A percentile compares a stretch with the other conserved stretches of the same genome.
Evolutionary conservation across 352 stramenopile genomes (phyloP).

Genomic region (Phytophthora cajani): DNA sequence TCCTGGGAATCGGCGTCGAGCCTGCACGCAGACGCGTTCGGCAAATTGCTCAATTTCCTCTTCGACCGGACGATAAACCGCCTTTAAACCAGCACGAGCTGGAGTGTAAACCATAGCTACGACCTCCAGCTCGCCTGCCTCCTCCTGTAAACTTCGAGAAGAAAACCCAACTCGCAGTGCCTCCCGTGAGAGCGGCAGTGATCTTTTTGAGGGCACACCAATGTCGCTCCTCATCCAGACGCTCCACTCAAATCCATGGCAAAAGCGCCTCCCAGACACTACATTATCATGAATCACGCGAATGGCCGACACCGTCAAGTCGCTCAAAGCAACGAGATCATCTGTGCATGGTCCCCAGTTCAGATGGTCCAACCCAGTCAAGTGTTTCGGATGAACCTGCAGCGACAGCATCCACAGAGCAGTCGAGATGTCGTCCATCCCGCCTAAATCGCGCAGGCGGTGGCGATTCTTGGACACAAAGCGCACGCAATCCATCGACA

Average conservation of each 20-base stretch:
- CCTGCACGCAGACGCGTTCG: neutral
- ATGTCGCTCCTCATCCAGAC: constrained; percentile 30
- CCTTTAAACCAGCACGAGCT: neutral
- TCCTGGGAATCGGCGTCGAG: neutral
- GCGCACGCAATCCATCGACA: constrained; percentile 48
- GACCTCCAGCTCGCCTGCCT: neutral
- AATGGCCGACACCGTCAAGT: constrained; percentile 43
- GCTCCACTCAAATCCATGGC: constrained; percentile 37
- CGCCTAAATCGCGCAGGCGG: constrained; percentile 26
- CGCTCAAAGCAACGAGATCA: constrained; percentile 43
- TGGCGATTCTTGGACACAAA: constrained; percentile 47
- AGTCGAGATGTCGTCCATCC: constrained; percentile 50
- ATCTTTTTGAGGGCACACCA: neutral
- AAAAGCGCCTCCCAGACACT: constrained; percentile 20
- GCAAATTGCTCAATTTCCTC: neutral
- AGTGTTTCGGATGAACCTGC: constrained; percentile 15
- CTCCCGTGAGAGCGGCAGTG: neutral
- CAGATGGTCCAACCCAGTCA: constrained; percentile 38
- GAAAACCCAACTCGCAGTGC: neutral
- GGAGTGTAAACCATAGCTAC: neutral
- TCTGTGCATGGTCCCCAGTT: constrained; percentile 35
- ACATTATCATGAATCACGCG: constrained; percentile 52
- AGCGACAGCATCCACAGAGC: constrained; percentile 49
- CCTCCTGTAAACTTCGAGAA: neutral
- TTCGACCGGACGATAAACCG: neutral